Evolutionary conservation across 805 yeast genomes (phyloP).

Genomic region (Grigorovia yakushimaensis): DNA sequence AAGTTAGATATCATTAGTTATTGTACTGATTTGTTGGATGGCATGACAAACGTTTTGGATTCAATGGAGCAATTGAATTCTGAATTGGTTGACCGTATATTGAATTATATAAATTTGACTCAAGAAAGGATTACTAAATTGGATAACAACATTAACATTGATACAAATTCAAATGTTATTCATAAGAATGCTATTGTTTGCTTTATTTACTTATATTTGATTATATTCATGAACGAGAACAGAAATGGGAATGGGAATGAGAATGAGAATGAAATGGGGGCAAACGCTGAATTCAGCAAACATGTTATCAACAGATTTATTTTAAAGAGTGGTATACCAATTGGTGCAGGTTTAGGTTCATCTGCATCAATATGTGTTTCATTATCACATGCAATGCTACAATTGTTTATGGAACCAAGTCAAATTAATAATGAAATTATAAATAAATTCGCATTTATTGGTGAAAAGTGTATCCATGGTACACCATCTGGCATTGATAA

Average conservation of each 20-base stretch:
- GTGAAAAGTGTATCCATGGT: constrained; percentile 93
- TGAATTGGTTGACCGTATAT: background rate
- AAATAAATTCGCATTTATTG: constrained; percentile 82
- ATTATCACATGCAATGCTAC: constrained; percentile 61
- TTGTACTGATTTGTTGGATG: background rate
- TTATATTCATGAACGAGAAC: constrained; percentile 33
- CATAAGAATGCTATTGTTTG: constrained; percentile 75
- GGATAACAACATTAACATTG: background rate
- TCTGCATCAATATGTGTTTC: constrained; percentile 87
- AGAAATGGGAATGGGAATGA: too few species aligned
- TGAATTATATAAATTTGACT: background rate
- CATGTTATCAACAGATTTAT: constrained; percentile 18
- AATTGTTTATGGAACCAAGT: constrained; percentile 22
- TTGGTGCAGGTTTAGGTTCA: constrained; percentile 95
- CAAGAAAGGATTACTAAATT: background rate
- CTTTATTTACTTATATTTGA: constrained; percentile 67
- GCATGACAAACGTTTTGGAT: background rate
- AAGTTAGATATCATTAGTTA: background rate
- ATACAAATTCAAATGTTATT: constrained; percentile 35
- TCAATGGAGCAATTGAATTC: background rate
- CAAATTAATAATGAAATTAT: constrained; percentile 45
- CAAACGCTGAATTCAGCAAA: background rate
- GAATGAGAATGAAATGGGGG: background rate
- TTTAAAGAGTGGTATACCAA: constrained; percentile 77
- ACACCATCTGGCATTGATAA: constrained; percentile 96